A percentile compares a stretch with the other conserved stretches of the same genome.
phyloP scores from a whole-genome alignment of 2,329 filamentous ascomycete species.

The Paradendryphiella salina region DNA sequence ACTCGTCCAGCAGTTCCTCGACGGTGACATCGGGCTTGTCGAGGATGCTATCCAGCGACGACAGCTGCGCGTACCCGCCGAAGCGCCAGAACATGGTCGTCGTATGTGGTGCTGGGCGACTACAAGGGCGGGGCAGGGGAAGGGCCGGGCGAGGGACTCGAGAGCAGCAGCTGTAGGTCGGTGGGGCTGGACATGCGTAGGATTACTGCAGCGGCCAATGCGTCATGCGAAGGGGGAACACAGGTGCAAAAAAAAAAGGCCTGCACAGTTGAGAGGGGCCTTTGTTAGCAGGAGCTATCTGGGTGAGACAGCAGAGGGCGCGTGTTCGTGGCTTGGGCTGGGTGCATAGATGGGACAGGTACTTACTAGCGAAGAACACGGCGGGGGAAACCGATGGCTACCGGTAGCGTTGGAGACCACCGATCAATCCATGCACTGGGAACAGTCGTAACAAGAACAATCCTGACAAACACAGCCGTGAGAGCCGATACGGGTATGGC shows the following conservation, averaged over 20 bases:
- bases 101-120: constrained; percentile 42
- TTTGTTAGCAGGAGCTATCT: constrained; percentile 13
- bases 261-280: constrained; percentile 7
- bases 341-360: constrained; percentile 24
- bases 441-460: constrained; percentile 23
- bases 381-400: constrained; percentile 19
- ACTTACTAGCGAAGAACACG: constrained; percentile 25
- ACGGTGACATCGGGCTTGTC: constrained; percentile 93
- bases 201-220: constrained; percentile 17
- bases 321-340: constrained; percentile 19
- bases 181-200: constrained; percentile 28
- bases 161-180: constrained; percentile 30
- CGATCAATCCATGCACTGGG: constrained; percentile 23
- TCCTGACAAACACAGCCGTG: neutral
- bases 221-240: constrained; percentile 20
- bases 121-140: constrained; percentile 36
- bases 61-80: constrained; percentile 97
- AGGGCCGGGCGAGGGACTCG: constrained; percentile 32
- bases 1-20: constrained; percentile 94
- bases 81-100: constrained; percentile 99
- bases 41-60: constrained; percentile 92
- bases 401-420: constrained; percentile 13
- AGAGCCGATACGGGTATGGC: neutral
- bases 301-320: constrained; percentile 17
- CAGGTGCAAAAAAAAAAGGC: constrained; percentile 13